Conservation (phyloP, 805 yeast genomes). For the Schwanniomyces occidentalis region DNA sequence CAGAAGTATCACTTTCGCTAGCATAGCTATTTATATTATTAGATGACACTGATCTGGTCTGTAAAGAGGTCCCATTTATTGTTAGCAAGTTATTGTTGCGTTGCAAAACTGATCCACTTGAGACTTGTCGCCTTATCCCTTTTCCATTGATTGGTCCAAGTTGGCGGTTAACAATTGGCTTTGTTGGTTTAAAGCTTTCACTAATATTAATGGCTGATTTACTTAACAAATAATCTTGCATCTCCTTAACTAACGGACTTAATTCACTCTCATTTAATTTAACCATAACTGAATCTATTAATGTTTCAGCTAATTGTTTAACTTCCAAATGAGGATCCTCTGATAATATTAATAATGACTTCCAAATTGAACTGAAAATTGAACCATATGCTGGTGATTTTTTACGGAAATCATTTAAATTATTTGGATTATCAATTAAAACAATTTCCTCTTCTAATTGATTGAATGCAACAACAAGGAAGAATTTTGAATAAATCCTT, state of each 20-base stretch:
- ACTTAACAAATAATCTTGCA: slow-evolving; percentile 63
- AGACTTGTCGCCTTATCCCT: slow-evolving; percentile 11
- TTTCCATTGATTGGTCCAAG: slow-evolving; percentile 16
- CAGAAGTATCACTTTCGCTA: slow-evolving; percentile 18
- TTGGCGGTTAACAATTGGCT: slow-evolving; percentile 36
- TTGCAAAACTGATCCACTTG: slow-evolving; percentile 21
- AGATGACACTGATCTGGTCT: slow-evolving; percentile 30
- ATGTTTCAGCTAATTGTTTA: slow-evolving; percentile 64
- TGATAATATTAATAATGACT: slow-evolving; percentile 71
- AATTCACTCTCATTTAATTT: slow-evolving; percentile 66
- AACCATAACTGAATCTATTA: slow-evolving; percentile 71
- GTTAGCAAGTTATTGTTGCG: slow-evolving; percentile 25
- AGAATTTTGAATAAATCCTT: slow-evolving; percentile 65
- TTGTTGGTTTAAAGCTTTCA: slow-evolving; percentile 40
- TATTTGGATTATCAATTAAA: slow-evolving; percentile 59
- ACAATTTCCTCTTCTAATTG: slow-evolving; percentile 80
- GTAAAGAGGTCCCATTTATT: slow-evolving; percentile 27
- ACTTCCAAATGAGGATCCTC: slow-evolving; percentile 90
- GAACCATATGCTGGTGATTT: slow-evolving; percentile 84
- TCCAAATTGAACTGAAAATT: slow-evolving; percentile 84
- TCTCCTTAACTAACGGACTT: slow-evolving; percentile 60
- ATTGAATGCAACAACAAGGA: slow-evolving; percentile 82
- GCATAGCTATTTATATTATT: slow-evolving; percentile 11
- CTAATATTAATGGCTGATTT: slow-evolving; percentile 43
- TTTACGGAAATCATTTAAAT: slow-evolving; percentile 63